Conservation (phyloP, 148 eudicot species). For the Gaultheria prostrata region DNA sequence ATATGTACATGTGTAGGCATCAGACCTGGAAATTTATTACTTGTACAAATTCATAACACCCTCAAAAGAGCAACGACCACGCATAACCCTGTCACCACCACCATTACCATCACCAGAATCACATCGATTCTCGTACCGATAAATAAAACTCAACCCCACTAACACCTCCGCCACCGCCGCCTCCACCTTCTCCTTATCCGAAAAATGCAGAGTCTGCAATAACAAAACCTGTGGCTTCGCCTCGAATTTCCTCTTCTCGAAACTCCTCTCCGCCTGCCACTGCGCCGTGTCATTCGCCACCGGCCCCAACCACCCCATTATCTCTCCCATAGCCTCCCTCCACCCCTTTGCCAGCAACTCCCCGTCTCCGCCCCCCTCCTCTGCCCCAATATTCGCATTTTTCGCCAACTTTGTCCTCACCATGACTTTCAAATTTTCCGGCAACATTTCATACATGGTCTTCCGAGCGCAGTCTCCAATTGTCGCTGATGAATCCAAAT, state of each 20-base stretch:
- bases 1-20: neutral
- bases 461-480: slow-evolving; percentile 43
- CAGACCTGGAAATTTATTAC: neutral
- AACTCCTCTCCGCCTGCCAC: slow-evolving; percentile 71
- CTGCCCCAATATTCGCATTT: slow-evolving; percentile 29
- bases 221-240: slow-evolving; percentile 53
- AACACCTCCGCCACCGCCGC: slow-evolving; percentile 62
- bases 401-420: slow-evolving; percentile 56
- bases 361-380: slow-evolving; percentile 24
- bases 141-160: slow-evolving; percentile 62
- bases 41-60: neutral
- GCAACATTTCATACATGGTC: slow-evolving; percentile 58
- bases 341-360: slow-evolving; percentile 61
- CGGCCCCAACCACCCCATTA: slow-evolving; percentile 71
- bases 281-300: slow-evolving; percentile 58
- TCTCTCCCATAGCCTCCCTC: slow-evolving; percentile 61
- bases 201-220: slow-evolving; percentile 72
- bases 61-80: slow-evolving; percentile 17
- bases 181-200: slow-evolving; percentile 74
- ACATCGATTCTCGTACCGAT: slow-evolving; percentile 42
- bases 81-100: neutral
- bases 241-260: slow-evolving; percentile 57
- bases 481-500: slow-evolving; percentile 26
- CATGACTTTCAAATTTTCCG: slow-evolving; percentile 40
- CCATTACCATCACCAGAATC: neutral